Conservation (phyloP, 208 protist genomes). For the Crithidia mellificae region DNA sequence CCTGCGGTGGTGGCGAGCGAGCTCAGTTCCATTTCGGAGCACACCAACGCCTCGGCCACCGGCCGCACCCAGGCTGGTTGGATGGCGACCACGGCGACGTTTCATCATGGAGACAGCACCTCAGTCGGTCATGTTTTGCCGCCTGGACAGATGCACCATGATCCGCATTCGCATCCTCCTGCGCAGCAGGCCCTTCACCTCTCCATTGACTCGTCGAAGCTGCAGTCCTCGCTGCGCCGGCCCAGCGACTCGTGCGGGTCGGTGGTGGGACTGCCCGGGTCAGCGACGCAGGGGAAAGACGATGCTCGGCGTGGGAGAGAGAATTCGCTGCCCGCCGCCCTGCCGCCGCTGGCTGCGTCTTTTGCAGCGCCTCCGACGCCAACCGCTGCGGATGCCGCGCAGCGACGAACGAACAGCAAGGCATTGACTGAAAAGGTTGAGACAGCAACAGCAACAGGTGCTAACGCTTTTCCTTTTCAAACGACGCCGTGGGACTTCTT, state of each 20-base stretch:
- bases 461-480: no score
- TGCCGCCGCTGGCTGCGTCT: background rate
- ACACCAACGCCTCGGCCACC: background rate
- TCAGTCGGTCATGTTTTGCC: background rate
- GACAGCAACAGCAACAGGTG: background rate
- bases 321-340: background rate
- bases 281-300: background rate
- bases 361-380: background rate
- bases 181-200: background rate
- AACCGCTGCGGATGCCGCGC: background rate
- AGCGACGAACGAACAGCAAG: no score
- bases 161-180: background rate
- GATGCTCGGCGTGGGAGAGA: background rate
- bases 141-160: background rate
- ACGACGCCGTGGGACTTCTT: no score
- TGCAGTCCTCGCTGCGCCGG: background rate
- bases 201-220: background rate
- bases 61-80: background rate
- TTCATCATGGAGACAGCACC: background rate
- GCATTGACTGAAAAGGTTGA: no score
- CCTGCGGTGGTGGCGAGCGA: background rate
- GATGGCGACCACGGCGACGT: slow-evolving; percentile 1
- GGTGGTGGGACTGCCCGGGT: background rate
- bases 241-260: background rate
- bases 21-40: background rate